Base-by-base conservation (phyloP, 1,139 yeast species). In the Maudiozyma humilis region DNA sequence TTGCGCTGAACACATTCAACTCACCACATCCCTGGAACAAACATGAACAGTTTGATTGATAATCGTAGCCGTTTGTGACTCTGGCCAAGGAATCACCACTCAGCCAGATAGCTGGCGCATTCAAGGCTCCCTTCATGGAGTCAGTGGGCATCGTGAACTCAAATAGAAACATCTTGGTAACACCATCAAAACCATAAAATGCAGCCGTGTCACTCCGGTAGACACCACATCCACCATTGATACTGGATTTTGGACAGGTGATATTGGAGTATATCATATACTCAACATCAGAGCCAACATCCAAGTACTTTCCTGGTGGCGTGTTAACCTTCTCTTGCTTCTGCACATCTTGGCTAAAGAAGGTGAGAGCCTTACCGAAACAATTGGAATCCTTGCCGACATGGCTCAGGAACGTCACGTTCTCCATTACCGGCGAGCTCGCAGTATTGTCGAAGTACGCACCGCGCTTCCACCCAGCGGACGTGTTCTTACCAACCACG, bases 1-100 rank as follows among this genome's bases (percentile, higher is more conserved):
- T 77, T 15, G 83, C 73, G 34, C 56, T 53, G 60, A 82, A 82
- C 57, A 82, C 75, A 66, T 82, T 88, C 62, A 80, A 78, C 65
- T 81, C 89, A 64, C 91, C 89, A 67, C 89, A 81, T n/a, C 88
- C 88, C 42, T 80, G 70, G 35, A 71, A 66, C 88, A 89, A 82
- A 61, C 88, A 79, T 25, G 88, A 80, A 64, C 88, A 82, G 52
- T 73, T 68, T 41, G 71, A 63, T 51, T 73, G 72, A 40, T 76
- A 71, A 46, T 76, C 75, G 63, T 82, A 82, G 66, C 82, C 88
- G 43, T 82, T 70, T 45, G 88, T 81, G 5, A 37, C 33, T 72
- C 91, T 78, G 63, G 89, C 84, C 57, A 82, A 78, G 63, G 79
- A 76, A 44, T 86, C 84, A 60, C 82, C 82, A 60, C 82, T 68